Conservation (phyloP, 352 stramenopile species). For the Pythium insidiosum region DNA sequence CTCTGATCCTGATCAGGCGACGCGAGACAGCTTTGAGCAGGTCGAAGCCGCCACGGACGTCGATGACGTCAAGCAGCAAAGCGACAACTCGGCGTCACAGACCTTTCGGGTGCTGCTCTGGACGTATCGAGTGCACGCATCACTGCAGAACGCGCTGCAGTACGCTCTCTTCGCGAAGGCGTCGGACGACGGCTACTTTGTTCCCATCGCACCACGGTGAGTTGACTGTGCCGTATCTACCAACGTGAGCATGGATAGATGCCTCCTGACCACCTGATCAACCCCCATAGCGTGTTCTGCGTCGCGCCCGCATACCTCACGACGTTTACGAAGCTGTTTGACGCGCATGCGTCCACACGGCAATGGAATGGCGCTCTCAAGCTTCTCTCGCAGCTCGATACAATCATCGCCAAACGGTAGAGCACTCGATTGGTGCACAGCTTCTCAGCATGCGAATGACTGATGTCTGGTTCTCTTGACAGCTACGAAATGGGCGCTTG, state of each 20-base stretch:
- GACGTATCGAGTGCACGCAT: conserved; percentile 72
- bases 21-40: conserved; percentile 56
- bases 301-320: conserved; percentile 74
- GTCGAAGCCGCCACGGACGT: conserved; percentile 51
- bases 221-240: too few species aligned
- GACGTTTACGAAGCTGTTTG: conserved; percentile 68
- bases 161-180: conserved; percentile 75
- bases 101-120: conserved; percentile 68
- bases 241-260: too few species aligned
- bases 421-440: too few species aligned
- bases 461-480: too few species aligned
- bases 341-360: conserved; percentile 37
- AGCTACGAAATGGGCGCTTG: conserved; percentile 78
- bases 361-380: conserved; percentile 70
- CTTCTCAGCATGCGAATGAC: too few species aligned
- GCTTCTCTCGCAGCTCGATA: conserved; percentile 61
- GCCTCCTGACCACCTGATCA: too few species aligned
- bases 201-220: conserved; percentile 69
- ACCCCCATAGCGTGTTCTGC: conserved; percentile 66
- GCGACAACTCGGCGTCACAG: conserved; percentile 60
- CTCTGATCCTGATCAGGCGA: conserved; percentile 11
- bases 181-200: conserved; percentile 74
- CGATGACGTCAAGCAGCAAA: conserved; percentile 61
- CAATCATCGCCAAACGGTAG: conserved; percentile 55
- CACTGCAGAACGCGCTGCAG: conserved; percentile 61